phyloP scores from a whole-genome alignment of 208 protist genomes.

The Trypanosoma melophagium region DNA sequence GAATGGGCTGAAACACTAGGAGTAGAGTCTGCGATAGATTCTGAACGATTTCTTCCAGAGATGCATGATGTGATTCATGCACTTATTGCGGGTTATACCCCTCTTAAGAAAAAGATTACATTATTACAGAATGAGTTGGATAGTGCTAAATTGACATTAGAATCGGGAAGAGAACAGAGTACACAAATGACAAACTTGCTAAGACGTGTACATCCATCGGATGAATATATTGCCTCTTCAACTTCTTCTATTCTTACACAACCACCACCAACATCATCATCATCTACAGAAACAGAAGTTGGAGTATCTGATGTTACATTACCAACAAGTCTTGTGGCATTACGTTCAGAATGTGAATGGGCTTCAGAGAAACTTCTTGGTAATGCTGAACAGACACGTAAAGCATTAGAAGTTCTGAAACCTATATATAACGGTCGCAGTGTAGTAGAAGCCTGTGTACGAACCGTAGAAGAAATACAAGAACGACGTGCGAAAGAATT shows the following conservation, averaged over 20 bases:
- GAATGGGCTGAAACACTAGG: constrained; percentile 8
- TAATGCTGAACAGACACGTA: constrained; percentile 5
- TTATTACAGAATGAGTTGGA: constrained; percentile 7
- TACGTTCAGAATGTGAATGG: constrained; percentile 14
- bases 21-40: constrained; percentile 1
- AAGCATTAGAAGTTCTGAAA: constrained; percentile 14
- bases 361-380: constrained; percentile 7
- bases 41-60: constrained; percentile 3
- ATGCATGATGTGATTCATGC: constrained; percentile 1
- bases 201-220: not conserved
- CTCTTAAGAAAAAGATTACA: constrained; percentile 12
- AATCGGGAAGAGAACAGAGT: not conserved
- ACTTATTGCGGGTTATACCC: not conserved
- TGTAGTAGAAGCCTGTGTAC: constrained; percentile 17
- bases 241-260: not conserved
- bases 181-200: not conserved
- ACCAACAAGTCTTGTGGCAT: not conserved
- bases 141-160: not conserved
- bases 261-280: not conserved
- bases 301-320: not conserved
- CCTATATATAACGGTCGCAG: constrained; percentile 11
- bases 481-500: not conserved
- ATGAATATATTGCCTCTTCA: not conserved
- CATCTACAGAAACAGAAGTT: not conserved
- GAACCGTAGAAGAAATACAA: constrained; percentile 12